Percentiles rank a stretch among this genome's conserved stretches.
Evolutionary conservation across 2,329 filamentous ascomycete species (phyloP).

Genomic region (Diaporthe batatas): DNA sequence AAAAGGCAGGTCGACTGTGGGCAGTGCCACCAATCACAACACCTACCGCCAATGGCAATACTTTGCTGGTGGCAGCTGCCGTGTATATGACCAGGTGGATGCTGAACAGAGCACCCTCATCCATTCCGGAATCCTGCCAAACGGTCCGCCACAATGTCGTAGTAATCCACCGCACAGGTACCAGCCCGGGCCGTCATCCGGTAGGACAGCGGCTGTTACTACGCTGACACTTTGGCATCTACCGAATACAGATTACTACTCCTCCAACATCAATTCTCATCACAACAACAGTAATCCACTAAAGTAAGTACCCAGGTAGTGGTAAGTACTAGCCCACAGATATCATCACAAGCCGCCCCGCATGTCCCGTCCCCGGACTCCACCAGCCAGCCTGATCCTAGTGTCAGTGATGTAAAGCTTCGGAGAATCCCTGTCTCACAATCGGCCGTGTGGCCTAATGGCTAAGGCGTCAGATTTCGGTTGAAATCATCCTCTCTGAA

Average conservation of each 20-base stretch:
- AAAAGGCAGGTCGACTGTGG: slow-evolving; percentile 1
- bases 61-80: not conserved
- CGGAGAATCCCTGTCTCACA: not conserved
- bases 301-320: too few species aligned
- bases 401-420: not conserved
- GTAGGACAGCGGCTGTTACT: not conserved
- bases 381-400: not conserved
- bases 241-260: not conserved
- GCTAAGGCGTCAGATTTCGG: slow-evolving; percentile 44
- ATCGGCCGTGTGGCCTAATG: slow-evolving; percentile 41
- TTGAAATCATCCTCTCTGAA: slow-evolving; percentile 40
- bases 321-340: not conserved
- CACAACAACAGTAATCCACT: not conserved
- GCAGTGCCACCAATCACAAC: slow-evolving; percentile 19
- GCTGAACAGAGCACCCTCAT: not conserved
- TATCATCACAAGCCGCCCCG: too few species aligned
- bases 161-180: not conserved
- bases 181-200: slow-evolving; percentile 23
- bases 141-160: not conserved
- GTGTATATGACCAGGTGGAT: not conserved
- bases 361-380: not conserved
- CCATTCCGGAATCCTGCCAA: not conserved
- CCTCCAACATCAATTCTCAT: too few species aligned
- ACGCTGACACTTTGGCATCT: not conserved
- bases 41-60: not conserved